Base-by-base conservation (phyloP, 164 flowering plant genomes). In the Paratinospora sagittata region DNA sequence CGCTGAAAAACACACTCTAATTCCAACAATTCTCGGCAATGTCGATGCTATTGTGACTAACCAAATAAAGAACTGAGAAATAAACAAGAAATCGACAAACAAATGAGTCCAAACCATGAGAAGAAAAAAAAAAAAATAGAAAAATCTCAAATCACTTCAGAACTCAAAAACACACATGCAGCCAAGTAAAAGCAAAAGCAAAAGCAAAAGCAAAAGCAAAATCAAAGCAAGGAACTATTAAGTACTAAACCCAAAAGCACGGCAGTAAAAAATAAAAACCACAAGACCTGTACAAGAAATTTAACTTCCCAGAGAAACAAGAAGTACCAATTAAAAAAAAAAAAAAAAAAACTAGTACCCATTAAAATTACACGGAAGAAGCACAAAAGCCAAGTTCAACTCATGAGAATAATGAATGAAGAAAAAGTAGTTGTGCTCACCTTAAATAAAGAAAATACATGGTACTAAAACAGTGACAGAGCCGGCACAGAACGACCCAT, bases 381-480 rank as follows among this genome's bases (percentile, higher is more conserved):
- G 19, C 6, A 12, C 36, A 33, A 63, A 65, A 41, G 39, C 65
- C 47, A 36, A 9, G 33, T 23, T 45, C 2, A 17, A 2, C 6
- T 39, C 9, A 14, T 3, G n/a, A 47, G 19, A 11, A 27, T 16
- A 6, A 43, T n/a, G 43, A 26, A 39, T 6, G 12, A 69, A 57
- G 30, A 69, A 34, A 57, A 34, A 33, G 10, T 3, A 39, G 41
- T 27, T 10, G 34, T 6, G 8, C 63, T 71, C 30, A 71, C 73
- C 68, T 45, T 17, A 63, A 45, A 64, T 7, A 27, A 4, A 58
- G 68, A 49, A 27, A 72, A 39, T 58, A n/a, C 66, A 73, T 17
- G 43, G 60, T n/a, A 66, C 23, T 30, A 52, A 58, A n/a, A 37
- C 55, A 19, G 10, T 55, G 64, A 33, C 16, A 65, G 63, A 57